phyloP scores from a whole-genome alignment of 345 rosid genomes.

The Salix udensis region DNA sequence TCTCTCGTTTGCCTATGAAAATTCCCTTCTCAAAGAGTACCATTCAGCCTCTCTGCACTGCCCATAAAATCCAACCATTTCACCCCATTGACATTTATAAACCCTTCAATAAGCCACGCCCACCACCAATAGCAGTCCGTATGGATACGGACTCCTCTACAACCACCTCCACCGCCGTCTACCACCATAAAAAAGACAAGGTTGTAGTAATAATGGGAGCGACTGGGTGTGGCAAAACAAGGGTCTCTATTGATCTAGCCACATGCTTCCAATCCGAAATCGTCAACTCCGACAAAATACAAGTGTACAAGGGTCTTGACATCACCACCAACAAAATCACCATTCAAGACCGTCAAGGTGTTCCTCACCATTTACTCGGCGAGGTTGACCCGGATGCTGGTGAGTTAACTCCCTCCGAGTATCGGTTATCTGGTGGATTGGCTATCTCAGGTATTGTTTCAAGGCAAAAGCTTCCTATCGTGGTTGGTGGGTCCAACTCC shows the following conservation, averaged over 20 bases:
- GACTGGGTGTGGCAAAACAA: slow-evolving; percentile 80
- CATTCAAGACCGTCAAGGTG: slow-evolving; percentile 45
- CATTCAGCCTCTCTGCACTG: slow-evolving; percentile 2
- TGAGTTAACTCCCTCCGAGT: slow-evolving; percentile 52
- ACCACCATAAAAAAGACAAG: slow-evolving; percentile 37
- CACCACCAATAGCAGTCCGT: background rate
- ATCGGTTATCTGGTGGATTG: slow-evolving; percentile 47
- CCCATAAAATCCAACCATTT: background rate
- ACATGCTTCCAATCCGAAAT: slow-evolving; percentile 48
- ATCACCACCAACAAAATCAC: slow-evolving; percentile 82
- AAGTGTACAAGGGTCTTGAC: slow-evolving; percentile 70
- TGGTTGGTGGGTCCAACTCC: slow-evolving; percentile 94
- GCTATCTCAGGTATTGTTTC: slow-evolving; percentile 39
- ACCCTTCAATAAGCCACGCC: background rate
- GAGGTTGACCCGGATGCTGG: slow-evolving; percentile 33
- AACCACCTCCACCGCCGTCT: background rate
- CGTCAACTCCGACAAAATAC: slow-evolving; percentile 89
- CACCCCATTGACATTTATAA: too few species aligned
- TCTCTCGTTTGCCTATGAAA: slow-evolving; percentile 10
- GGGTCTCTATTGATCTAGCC: slow-evolving; percentile 77
- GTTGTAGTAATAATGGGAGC: slow-evolving; percentile 79
- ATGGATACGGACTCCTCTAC: slow-evolving; percentile 21
- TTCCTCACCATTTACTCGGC: slow-evolving; percentile 83
- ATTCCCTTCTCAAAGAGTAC: background rate
- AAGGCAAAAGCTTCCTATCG: slow-evolving; percentile 48